These are phyloP conservation scores for Triglochin maritima DNA, from an alignment of 106 monocot species.

Conservation along the genomic window DNA sequence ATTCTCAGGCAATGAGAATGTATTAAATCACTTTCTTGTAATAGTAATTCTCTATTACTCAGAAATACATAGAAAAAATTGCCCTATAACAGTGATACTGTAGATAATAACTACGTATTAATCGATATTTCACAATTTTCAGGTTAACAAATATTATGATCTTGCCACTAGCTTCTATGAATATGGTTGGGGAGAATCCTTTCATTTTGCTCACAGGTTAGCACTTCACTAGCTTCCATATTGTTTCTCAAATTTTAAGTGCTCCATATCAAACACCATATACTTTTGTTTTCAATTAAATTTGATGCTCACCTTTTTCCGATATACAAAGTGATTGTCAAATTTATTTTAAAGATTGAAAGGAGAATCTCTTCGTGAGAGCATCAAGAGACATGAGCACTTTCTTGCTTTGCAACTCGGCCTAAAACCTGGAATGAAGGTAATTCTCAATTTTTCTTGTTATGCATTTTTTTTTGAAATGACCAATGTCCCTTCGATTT, in stretches of 20 bases:
- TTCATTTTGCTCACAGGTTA: slow-evolving; percentile 76
- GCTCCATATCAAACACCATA: no score
- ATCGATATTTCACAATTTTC: slow-evolving; percentile 1
- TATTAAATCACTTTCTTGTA: no score
- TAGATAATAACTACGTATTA: neutral
- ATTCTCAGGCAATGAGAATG: no score
- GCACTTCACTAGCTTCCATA: neutral
- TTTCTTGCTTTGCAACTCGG: slow-evolving; percentile 93
- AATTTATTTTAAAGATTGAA: slow-evolving; percentile 53
- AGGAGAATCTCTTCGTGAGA: slow-evolving; percentile 89
- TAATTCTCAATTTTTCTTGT: slow-evolving; percentile 5
- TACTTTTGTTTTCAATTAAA: neutral
- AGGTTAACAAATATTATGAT: slow-evolving; percentile 88
- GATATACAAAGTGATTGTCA: neutral
- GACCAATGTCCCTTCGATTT: neutral
- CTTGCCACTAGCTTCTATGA: slow-evolving; percentile 80
- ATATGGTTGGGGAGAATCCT: slow-evolving; percentile 84
- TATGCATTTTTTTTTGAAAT: slow-evolving; percentile 4
- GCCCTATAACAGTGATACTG: neutral
- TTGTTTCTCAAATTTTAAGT: no score
- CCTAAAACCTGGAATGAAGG: slow-evolving; percentile 94
- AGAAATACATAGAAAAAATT: neutral
- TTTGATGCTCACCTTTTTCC: neutral
- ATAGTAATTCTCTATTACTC: neutral
- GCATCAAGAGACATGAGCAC: slow-evolving; percentile 95